These are phyloP conservation scores for Beta lomatogona DNA, from an alignment of 179 eudicot species.

Conservation along the genomic window DNA sequence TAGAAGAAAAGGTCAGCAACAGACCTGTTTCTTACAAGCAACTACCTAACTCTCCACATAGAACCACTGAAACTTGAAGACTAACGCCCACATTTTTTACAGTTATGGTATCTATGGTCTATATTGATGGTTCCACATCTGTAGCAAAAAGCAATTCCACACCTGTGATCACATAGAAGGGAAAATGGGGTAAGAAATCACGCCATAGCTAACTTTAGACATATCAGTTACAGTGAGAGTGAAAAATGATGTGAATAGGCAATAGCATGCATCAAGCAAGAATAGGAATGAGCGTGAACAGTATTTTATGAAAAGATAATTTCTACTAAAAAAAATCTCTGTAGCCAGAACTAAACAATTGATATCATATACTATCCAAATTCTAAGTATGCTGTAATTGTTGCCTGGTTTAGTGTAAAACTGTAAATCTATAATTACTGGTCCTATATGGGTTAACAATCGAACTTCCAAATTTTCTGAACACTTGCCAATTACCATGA, in stretches of 20 bases:
- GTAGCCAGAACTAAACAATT: background rate
- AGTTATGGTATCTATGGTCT: slow-evolving; percentile 31
- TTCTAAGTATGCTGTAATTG: background rate
- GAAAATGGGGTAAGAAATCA: slow-evolving; percentile 3
- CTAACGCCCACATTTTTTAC: slow-evolving; percentile 38
- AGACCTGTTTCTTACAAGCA: slow-evolving; percentile 17
- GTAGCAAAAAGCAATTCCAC: slow-evolving; percentile 46
- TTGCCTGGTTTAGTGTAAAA: background rate
- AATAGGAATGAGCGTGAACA: background rate
- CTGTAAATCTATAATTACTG: background rate
- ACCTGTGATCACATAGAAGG: slow-evolving; percentile 21
- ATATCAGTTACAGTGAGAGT: background rate
- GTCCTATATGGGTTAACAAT: background rate
- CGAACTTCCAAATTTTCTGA: background rate
- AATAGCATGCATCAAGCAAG: background rate
- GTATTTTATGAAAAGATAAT: background rate
- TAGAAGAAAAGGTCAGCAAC: background rate
- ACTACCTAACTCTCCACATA: background rate
- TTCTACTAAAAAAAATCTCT: background rate
- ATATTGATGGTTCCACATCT: slow-evolving; percentile 31
- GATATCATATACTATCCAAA: background rate
- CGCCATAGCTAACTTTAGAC: background rate
- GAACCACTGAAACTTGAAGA: background rate
- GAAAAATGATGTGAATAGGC: background rate
- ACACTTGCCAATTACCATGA: background rate